Base-by-base conservation (phyloP, 2,329 filamentous ascomycete species). In the Neofusicoccum cordaticola region DNA sequence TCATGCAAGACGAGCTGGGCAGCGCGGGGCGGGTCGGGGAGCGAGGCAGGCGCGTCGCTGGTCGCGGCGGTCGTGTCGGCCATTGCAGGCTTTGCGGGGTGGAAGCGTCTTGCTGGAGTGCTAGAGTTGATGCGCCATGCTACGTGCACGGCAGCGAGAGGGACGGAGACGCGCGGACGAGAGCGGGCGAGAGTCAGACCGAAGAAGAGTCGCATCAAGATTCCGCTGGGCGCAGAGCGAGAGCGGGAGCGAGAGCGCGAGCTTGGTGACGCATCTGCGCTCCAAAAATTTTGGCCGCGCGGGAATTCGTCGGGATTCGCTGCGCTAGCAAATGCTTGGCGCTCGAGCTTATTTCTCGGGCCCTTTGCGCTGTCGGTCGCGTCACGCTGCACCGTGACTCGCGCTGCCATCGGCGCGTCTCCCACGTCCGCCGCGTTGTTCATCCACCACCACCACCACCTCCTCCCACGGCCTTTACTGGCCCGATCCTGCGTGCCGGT, bases 1-100 rank as follows among this genome's bases (percentile, higher is more conserved):
- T 81, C 74, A 70, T 87, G 82, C 34, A 63, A 70, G 44, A 79
- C 71, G 22, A 58, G 68, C 65, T 77, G 75, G 12, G 71, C 75
- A 9, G 67, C 70, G 48, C 68, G 62, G 7, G 76, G 76, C 2
- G 63, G 60, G 35, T 70, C 69, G 35, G 74, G 70, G 35, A 78
- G 73, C 1, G 69, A 69, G 31, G 44, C 37, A 41, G 56, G 56
- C 15, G 45, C 13, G 15, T 19, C 12, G 63, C n/a, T 35, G 6
- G 63, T 7, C n/a, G 44, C 27, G 17, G 51, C 17, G 19, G 34
- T 15, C n/a, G 41, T 35, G 15, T 19, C 51, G 34, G 51, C 52
- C 62, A 64, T 64, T 19, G 62, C 19, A 44, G 35, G 13, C 4
- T n/a, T 41, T 22, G 51, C 6, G 34, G 62, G 41, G 52, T 42